These are phyloP conservation scores for Ceriops zippeliana DNA, from an alignment of 345 rosid species.

Conservation along the genomic window DNA sequence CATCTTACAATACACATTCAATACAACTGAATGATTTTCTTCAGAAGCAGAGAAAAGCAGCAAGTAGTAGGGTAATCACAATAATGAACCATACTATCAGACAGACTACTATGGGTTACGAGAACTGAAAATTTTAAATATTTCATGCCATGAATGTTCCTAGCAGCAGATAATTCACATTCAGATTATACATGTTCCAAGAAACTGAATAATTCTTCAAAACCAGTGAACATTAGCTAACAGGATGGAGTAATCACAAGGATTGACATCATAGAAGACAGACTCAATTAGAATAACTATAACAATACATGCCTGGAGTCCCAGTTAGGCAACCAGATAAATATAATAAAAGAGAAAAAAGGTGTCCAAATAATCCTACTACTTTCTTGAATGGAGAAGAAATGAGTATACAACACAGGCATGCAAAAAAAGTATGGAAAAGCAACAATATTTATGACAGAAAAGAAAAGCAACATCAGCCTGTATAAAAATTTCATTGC, in stretches of 20 bases:
- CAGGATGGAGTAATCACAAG: neutral
- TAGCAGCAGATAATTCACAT: neutral
- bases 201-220: neutral
- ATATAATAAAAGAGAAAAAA: neutral
- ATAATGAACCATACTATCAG: neutral
- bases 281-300: no score
- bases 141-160: no score
- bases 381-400: neutral
- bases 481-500: no score
- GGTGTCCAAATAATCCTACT: neutral
- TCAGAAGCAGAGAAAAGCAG: neutral
- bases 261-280: neutral
- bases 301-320: neutral
- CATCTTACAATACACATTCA: neutral
- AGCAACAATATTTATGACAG: neutral
- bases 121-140: no score
- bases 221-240: neutral
- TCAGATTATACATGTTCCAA: neutral
- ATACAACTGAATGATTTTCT: neutral
- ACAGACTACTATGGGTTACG: no score
- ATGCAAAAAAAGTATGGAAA: neutral
- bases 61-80: neutral
- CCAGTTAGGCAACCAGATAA: neutral
- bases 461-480: neutral
- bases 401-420: neutral